Evolutionary conservation across 768 basidiomycete genomes (phyloP), one percentile per base, ranked within the genome.

Genomic region (Mrakia hoshinonis): DNA sequence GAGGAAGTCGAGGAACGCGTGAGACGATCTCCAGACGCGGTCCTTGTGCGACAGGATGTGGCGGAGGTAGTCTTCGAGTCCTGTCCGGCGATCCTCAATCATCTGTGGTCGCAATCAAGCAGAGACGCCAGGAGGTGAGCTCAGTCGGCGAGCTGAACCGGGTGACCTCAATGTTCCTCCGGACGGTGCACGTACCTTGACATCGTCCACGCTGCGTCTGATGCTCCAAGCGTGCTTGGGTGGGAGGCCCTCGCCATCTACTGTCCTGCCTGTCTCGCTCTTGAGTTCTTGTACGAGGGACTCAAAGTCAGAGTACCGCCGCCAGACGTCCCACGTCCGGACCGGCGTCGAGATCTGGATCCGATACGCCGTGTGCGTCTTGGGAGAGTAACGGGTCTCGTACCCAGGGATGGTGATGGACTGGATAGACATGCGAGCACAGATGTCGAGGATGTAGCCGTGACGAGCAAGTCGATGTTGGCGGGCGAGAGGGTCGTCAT

Each of bases 251-350:
- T 65, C 70, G 0, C 70, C 70, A 20, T 71, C 64, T 15, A 71
- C 70, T 13, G 87, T 81, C n/a, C 86, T 84, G 20, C 87, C 87
- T n/a, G 85, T 85, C n/a, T 87, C 85, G 77, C 89, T 87, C 34
- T 84, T 84, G 76, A 96, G 85, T 76, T 93, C 89, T 10, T 85
- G 84, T 79, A 94, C 85, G 9, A 98, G 86, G 76, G 91, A 87
- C 77, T 85, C 87, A 81, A 98, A 98, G 81, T 96, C 92, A 52
- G 91, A 93, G 81, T 97, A 98, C 63, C 95, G 89, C 70, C 89
- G 84, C 87, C 89, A 90, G 84, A 96, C 90, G 70, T 89, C 86
- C 93, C 94, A 97, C 78, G 91, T 88, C 73, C 90, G 87, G 36
- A 92, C 90, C 68, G 91, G 87, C 7, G 92, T 92, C 75, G 89